Conservation (phyloP, 1,284 basidiomycete species). For the Phellinidium pouzarii region DNA sequence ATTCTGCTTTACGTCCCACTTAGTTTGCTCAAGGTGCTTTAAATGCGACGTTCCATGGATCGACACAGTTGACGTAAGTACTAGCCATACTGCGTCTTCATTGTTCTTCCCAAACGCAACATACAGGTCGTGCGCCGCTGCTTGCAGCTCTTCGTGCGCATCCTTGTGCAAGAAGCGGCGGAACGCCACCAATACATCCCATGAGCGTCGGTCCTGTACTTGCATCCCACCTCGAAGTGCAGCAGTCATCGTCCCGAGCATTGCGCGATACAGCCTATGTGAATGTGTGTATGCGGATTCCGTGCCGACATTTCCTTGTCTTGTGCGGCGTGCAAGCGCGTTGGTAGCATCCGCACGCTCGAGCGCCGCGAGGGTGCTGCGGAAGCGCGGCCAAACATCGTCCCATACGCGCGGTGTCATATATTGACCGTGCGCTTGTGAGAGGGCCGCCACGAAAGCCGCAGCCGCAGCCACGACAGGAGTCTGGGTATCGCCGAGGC, state of each 20-base stretch:
- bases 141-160: conserved; percentile 69
- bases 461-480: conserved; percentile 76
- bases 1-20: conserved; percentile 60
- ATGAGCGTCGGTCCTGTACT: conserved; percentile 60
- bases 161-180: conserved; percentile 65
- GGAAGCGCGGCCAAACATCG: conserved; percentile 84
- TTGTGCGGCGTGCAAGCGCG: conserved; percentile 54
- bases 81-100: conserved; percentile 79
- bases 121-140: conserved; percentile 60
- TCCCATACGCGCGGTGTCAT: conserved; percentile 81
- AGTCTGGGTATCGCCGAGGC: conserved; percentile 64
- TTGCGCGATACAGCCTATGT: conserved; percentile 66
- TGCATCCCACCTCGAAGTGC: conserved; percentile 55
- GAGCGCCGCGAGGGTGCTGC: conserved; percentile 49
- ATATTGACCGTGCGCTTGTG: conserved; percentile 67
- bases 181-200: conserved; percentile 73
- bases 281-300: conserved; percentile 71
- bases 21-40: conserved; percentile 43
- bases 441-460: conserved; percentile 61
- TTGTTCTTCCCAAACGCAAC: conserved; percentile 52
- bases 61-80: conserved; percentile 48
- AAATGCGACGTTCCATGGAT: conserved; percentile 23
- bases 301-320: conserved; percentile 40
- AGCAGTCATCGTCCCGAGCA: conserved; percentile 66
- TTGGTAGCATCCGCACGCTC: conserved; percentile 52